Base-by-base conservation (phyloP, 1,284 basidiomycete genomes). In the Trametes pubescens region DNA sequence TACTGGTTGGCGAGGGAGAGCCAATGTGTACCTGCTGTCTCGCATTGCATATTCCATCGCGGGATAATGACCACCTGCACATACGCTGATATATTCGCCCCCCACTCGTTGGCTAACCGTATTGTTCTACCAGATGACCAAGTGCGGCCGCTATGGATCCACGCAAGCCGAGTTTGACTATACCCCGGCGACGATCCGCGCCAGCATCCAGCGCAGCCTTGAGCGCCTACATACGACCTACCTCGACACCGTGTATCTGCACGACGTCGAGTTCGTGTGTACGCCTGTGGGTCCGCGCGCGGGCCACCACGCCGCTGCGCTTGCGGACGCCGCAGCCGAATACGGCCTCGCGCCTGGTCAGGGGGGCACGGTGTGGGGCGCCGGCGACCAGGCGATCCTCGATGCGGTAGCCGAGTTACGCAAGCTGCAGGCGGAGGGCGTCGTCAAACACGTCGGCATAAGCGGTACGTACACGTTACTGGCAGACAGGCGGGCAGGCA, bases 211-310 rank as follows among this genome's bases (percentile, higher is more conserved):
- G 64, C 86, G 88, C 64, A 94, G 91, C 72, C 80, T 97, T 43
- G 79, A 81, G 62, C 85, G 95, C 24, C 75, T 99, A 61, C 85
- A 91, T 55, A 97, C 95, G 9, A 78, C 82, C 55, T 96, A 96
- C 73, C 83, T 98, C 24, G 95, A 97, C 72, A 84, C 86, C 0
- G 93, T 96, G 1, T 96, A 95, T 72, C 81, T 98, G 40, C 97
- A 99, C 75, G 97, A 99, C 75, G 85, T 93, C 63, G 97, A 99
- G 80, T 98, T 92, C 72, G 87, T 98, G 13, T 85, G 86, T 26
- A 84, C 88, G 1, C 75, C 80, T 52, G 81, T 89, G 51, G 75
- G 81, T 26, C 84, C 87, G 0, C 79, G 73, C 37, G 80, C 78
- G 21, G 90, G 91, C 2, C 81, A 87, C 62, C 88, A 89, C 70